Evolutionary conservation across 371 early-diverging fungal genomes (phyloP).

Genomic region (Mucor indicus): DNA sequence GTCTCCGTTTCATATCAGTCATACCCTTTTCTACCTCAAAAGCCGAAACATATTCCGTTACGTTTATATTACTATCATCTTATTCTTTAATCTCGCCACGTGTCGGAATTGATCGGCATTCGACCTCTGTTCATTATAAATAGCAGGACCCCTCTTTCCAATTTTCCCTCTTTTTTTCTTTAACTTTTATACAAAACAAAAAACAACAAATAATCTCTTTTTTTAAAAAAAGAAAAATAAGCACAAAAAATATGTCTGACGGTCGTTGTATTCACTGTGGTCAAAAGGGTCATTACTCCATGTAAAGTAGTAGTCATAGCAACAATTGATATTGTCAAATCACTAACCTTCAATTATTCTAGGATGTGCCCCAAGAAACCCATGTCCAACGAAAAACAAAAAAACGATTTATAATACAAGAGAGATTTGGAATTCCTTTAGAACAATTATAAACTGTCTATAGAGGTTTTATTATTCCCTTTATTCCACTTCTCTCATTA

Average conservation of each 20-base stretch:
- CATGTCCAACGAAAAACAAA: too few species aligned
- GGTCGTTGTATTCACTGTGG: slow-evolving; percentile 51
- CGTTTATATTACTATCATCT: too few species aligned
- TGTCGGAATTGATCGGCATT: slow-evolving; percentile 18
- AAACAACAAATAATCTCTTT: background rate
- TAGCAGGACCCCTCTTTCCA: background rate
- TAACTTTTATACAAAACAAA: background rate
- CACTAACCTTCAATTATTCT: background rate
- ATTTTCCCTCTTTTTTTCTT: background rate
- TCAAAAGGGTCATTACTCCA: slow-evolving; percentile 45
- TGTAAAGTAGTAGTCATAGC: slow-evolving; percentile 22
- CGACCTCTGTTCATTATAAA: slow-evolving; percentile 1
- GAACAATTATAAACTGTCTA: too few species aligned
- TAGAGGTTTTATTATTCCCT: too few species aligned
- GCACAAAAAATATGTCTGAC: slow-evolving; percentile 39
- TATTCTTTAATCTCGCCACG: too few species aligned
- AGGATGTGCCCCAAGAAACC: slow-evolving; percentile 48
- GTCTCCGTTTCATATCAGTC: too few species aligned
- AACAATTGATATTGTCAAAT: background rate
- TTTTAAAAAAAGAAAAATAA: background rate
- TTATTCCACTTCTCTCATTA: too few species aligned
- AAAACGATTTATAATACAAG: too few species aligned
- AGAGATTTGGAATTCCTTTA: too few species aligned
- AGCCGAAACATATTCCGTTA: too few species aligned
- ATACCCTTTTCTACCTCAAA: too few species aligned